Conservation (phyloP, 805 yeast genomes). For the Saturnispora besseyi region DNA sequence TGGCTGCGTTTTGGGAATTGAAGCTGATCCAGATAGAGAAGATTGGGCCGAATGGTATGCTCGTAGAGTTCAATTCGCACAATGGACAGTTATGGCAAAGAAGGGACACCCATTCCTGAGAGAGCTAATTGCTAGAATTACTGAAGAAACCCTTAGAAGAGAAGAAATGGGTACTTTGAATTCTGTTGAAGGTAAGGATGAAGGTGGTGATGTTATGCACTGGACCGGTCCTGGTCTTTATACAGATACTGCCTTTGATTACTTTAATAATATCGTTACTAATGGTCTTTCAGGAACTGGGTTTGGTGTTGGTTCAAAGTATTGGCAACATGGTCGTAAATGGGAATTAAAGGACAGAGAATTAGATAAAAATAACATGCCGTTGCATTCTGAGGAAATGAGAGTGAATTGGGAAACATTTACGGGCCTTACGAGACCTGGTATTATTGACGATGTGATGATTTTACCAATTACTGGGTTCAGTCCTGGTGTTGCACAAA, state of each 20-base stretch:
- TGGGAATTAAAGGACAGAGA: conserved; percentile 18
- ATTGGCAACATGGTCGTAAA: conserved; percentile 19
- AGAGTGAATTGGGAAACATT: conserved; percentile 53
- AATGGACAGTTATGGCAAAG: conserved; percentile 91
- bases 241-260: conserved; percentile 78
- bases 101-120: conserved; percentile 86
- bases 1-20: conserved; percentile 84
- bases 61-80: conserved; percentile 87
- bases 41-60: conserved; percentile 96
- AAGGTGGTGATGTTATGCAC: conserved; percentile 74
- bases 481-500: conserved; percentile 60
- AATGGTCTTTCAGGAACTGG: conserved; percentile 28
- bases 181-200: conserved; percentile 45
- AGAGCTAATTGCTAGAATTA: conserved; percentile 69
- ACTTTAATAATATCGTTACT: conserved; percentile 53
- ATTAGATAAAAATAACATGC: conserved; percentile 18
- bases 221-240: conserved; percentile 98
- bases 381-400: conserved; percentile 18
- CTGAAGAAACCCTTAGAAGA: conserved; percentile 61
- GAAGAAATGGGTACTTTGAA: conserved; percentile 37
- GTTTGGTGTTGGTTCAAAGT: conserved; percentile 25
- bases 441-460: conserved; percentile 56
- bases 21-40: conserved; percentile 92
- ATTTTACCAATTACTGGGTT: conserved; percentile 64
- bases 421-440: conserved; percentile 48